phyloP scores from a whole-genome alignment of 2,329 filamentous ascomycete genomes.

The Chaetomiaceae sp. region DNA sequence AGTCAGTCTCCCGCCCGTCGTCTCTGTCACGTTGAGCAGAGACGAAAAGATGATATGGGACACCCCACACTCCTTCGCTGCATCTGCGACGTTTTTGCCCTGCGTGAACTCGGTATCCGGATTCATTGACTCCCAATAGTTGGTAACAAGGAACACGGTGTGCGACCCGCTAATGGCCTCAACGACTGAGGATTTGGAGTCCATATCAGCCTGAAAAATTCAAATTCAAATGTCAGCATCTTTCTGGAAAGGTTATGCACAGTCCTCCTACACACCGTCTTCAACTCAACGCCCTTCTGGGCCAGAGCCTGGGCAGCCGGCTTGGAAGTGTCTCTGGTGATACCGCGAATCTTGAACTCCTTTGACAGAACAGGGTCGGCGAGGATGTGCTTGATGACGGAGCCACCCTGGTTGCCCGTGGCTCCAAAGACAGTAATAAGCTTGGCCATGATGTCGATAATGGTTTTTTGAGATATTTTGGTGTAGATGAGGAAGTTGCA shows the following conservation, averaged over 20 bases:
- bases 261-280: constrained; percentile 22
- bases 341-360: constrained; percentile 41
- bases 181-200: constrained; percentile 32
- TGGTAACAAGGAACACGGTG: constrained; percentile 37
- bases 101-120: constrained; percentile 28
- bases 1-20: constrained; percentile 31
- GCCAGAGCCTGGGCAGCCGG: constrained; percentile 37
- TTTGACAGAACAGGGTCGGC: constrained; percentile 33
- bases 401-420: constrained; percentile 47
- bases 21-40: constrained; percentile 29
- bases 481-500: too few relatives aligned
- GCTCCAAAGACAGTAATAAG: constrained; percentile 43
- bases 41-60: constrained; percentile 35
- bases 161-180: constrained; percentile 38
- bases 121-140: too few relatives aligned
- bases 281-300: constrained; percentile 40
- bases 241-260: background rate
- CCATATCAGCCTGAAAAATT: constrained; percentile 37
- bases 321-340: constrained; percentile 43
- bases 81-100: constrained; percentile 41
- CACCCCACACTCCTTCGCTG: constrained; percentile 31
- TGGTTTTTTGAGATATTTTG: too few relatives aligned
- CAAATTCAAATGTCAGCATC: background rate
- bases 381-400: constrained; percentile 43
- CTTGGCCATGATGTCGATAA: constrained; percentile 12